Evolutionary conservation across 1,284 basidiomycete genomes (phyloP).

Genomic region (Tremellales sp.): DNA sequence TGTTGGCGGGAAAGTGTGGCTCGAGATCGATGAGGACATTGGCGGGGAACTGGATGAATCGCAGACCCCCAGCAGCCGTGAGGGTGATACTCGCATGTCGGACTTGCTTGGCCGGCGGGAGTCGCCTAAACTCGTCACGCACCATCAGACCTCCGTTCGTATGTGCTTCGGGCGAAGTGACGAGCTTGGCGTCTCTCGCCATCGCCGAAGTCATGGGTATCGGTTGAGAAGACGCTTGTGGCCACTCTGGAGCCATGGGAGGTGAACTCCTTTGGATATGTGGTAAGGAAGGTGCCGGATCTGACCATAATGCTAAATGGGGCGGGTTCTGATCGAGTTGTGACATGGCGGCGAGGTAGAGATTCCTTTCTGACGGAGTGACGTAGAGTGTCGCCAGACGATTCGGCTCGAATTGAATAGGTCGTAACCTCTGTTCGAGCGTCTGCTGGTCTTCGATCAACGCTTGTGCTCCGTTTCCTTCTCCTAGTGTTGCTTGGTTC

Average conservation of each 20-base stretch:
- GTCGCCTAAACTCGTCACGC: conserved; percentile 25
- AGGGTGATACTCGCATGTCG: conserved; percentile 35
- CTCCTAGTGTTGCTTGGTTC: too few species aligned
- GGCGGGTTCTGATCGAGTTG: conserved; percentile 30
- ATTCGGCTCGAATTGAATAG: conserved; percentile 30
- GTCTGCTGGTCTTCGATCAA: too few species aligned
- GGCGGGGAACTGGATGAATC: conserved; percentile 31
- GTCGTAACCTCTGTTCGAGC: conserved; percentile 19
- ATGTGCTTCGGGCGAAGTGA: conserved; percentile 22
- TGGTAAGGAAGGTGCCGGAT: conserved; percentile 34
- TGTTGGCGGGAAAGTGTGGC: neutral
- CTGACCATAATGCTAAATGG: conserved; percentile 32
- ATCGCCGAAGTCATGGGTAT: too few species aligned
- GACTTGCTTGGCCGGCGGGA: conserved; percentile 2
- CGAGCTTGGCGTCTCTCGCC: conserved; percentile 26
- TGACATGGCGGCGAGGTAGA: conserved; percentile 41
- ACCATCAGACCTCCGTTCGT: conserved; percentile 18
- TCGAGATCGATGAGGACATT: conserved; percentile 18
- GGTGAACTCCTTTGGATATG: conserved; percentile 1
- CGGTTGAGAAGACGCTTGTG: conserved; percentile 1
- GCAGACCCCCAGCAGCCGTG: conserved; percentile 14
- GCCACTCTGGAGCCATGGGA: neutral
- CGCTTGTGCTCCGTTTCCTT: too few species aligned
- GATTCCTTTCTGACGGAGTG: conserved; percentile 33
- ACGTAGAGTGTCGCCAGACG: conserved; percentile 33